Base-by-base conservation (phyloP, 2,329 filamentous ascomycete species). In the Mariannaea sp. region DNA sequence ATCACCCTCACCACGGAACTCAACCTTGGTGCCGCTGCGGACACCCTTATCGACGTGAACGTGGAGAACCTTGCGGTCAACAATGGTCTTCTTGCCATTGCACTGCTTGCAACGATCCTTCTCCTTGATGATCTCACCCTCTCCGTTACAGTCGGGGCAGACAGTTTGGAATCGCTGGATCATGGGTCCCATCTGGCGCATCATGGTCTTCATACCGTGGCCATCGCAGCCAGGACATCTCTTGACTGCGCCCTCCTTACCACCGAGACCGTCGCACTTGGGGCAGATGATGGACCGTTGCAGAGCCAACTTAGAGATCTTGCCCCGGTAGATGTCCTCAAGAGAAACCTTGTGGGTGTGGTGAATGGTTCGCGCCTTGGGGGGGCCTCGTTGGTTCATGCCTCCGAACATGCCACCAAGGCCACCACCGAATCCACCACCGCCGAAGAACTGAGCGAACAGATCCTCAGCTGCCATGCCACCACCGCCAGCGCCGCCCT, bases 171-270 rank as follows among this genome's bases (percentile, higher is more conserved):
- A 99, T 53, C 94, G 90, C 79, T 99, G 95, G 66, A 99, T 97
- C 94, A 99, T 99, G 55, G 94, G 94, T 45, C 94, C 94, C 92
- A 99, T 97, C 78, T 99, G 94, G 72, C 95, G 89, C 94, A 99
- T 97, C 93, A 99, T 97, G 33, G 90, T 97, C 88, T 97, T 97
- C 90, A 97, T 96, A 75, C 94, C 94, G 60, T 89, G 85, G 62
- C 94, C 94, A 68, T 96, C 91, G 74, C 94, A 99, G 69, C 91
- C 89, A 33, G 84, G 71, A 76, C 94, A 99, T 68, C 89, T 90
- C 79, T 92, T 93, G 61, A 97, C 93, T n/a, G 94, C 90, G 60
- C 94, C 94, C 62, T 97, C 93, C 80, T 99, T 99, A 63, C 94
- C 94, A 69, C 94, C 94, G 55, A 92, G 86, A 59, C 94, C 94